Evolutionary conservation across 441 rosid species (phyloP).

Genomic region (Populus hybrid): DNA sequence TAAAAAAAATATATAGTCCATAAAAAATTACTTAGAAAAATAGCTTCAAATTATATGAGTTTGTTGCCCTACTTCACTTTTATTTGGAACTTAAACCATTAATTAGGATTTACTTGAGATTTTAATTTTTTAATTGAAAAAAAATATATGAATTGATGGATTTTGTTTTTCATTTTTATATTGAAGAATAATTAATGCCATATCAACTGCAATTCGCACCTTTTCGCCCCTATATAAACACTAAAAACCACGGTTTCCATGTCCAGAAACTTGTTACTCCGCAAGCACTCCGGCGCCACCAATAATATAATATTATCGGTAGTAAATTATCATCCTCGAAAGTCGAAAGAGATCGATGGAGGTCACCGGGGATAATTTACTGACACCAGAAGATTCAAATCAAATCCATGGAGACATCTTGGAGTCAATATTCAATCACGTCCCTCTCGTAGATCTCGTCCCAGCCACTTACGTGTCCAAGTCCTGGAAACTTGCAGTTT

Average conservation of each 20-base stretch:
- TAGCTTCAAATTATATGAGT: too few species aligned
- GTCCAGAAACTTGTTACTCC: background rate
- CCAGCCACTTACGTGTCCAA: constrained; percentile 56
- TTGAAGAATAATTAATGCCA: background rate
- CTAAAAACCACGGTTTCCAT: background rate
- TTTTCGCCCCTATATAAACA: background rate
- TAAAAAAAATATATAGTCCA: too few species aligned
- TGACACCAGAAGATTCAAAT: constrained; percentile 15
- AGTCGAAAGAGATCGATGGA: background rate
- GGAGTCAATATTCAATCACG: constrained; percentile 37
- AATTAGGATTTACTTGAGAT: too few species aligned
- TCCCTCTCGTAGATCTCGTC: constrained; percentile 59
- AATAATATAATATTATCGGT: background rate
- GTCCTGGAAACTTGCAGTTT: constrained; percentile 63
- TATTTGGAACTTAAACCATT: too few species aligned
- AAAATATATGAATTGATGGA: too few species aligned
- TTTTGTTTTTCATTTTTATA: too few species aligned
- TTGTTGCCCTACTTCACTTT: too few species aligned
- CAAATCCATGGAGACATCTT: constrained; percentile 51
- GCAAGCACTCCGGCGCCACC: background rate
- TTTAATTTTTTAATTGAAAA: too few species aligned
- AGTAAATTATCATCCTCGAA: background rate
- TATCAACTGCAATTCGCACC: background rate
- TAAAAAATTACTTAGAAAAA: too few species aligned
- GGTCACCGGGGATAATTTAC: background rate